A percentile compares a stretch with the other conserved stretches of the same genome.
Conservation (phyloP, 306 rosid genomes). For the Ceratonia siliqua region DNA sequence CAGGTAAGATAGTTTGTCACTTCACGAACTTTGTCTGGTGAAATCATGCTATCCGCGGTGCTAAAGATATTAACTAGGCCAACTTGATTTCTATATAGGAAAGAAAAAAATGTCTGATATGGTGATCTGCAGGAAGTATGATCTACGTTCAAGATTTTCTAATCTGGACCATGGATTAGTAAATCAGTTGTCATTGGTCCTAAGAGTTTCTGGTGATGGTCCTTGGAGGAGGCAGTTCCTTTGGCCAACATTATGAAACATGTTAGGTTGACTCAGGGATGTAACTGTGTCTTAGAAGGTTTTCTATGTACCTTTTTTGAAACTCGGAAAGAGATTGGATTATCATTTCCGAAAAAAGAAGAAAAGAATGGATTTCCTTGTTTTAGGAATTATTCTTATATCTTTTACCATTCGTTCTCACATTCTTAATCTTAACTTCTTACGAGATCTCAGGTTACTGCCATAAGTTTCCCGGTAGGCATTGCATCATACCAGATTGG, state of each 20-base stretch:
- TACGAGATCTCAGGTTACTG: neutral
- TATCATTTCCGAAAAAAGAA: neutral
- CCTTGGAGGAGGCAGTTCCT: too few species aligned
- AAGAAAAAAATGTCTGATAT: neutral
- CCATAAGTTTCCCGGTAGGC: neutral
- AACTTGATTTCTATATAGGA: neutral
- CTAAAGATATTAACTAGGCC: neutral
- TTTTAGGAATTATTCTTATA: neutral
- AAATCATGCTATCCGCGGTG: neutral
- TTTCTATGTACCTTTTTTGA: neutral
- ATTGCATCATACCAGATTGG: neutral
- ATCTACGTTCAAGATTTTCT: neutral
- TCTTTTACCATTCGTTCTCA: neutral
- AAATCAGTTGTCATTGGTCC: neutral
- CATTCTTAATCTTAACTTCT: neutral
- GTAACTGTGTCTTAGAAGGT: neutral
- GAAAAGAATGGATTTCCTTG: neutral
- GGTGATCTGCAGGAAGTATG: neutral
- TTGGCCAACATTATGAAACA: too few species aligned
- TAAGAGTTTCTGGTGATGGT: too few species aligned
- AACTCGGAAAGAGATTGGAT: neutral
- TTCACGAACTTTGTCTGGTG: conserved; percentile 18
- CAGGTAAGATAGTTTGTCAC: conserved; percentile 59
- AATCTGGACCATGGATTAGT: neutral
- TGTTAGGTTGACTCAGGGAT: too few species aligned